Conservation (phyloP, 2,329 filamentous ascomycete species). For the Talaromyces sp. region DNA sequence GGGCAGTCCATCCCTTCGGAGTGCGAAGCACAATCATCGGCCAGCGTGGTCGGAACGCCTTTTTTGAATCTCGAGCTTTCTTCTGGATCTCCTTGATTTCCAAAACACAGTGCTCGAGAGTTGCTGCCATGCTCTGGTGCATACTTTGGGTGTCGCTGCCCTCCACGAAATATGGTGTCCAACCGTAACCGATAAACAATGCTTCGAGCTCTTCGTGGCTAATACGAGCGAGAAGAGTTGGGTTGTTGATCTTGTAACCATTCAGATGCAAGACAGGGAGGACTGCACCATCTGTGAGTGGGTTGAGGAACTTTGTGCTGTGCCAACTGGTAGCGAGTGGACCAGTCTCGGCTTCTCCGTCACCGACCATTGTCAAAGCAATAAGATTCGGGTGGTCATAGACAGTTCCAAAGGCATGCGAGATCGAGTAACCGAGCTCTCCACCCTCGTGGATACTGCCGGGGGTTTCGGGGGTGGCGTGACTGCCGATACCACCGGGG, state of each 20-base stretch:
- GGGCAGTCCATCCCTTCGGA: constrained; percentile 77
- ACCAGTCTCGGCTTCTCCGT: constrained; percentile 78
- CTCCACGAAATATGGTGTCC: constrained; percentile 77
- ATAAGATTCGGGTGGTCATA: constrained; percentile 74
- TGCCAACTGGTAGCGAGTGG: constrained; percentile 78
- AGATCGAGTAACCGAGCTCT: constrained; percentile 77
- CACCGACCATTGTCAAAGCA: constrained; percentile 72
- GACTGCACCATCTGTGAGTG: constrained; percentile 72
- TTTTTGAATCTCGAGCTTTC: constrained; percentile 66
- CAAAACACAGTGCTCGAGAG: constrained; percentile 67
- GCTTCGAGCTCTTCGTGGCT: constrained; percentile 68
- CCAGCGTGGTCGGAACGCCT: constrained; percentile 69
- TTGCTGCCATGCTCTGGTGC: constrained; percentile 79
- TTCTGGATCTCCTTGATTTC: constrained; percentile 70
- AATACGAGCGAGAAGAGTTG: constrained; percentile 69
- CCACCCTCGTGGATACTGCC: constrained; percentile 76
- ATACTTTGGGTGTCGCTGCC: constrained; percentile 69
- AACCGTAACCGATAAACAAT: constrained; percentile 72
- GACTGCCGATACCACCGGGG: constrained; percentile 72
- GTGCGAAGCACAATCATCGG: constrained; percentile 75
- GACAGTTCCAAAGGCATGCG: constrained; percentile 73
- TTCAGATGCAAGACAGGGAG: constrained; percentile 75
- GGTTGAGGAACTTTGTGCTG: constrained; percentile 78
- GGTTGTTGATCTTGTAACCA: constrained; percentile 83
- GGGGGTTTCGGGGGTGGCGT: constrained; percentile 75